Percentiles rank a stretch among this genome's conserved stretches.
Evolutionary conservation across 768 basidiomycete species (phyloP).

Genomic region (Naganishia randhawae): DNA sequence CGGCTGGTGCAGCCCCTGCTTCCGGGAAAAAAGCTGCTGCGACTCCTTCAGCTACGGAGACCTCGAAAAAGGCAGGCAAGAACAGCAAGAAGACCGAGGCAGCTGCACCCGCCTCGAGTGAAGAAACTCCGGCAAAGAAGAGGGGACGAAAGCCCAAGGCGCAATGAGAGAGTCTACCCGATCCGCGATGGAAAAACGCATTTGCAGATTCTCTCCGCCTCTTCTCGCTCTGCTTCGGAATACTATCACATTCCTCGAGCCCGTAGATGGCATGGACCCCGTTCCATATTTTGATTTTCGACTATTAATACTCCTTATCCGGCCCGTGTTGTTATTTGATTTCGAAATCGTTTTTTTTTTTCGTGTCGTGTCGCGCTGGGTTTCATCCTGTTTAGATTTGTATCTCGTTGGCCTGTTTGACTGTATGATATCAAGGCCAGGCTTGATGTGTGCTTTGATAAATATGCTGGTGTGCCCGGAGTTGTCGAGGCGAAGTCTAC

Average conservation of each 20-base stretch:
- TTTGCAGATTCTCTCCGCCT: no score
- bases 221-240: no score
- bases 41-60: slow-evolving; percentile 6
- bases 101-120: slow-evolving; percentile 31
- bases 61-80: slow-evolving; percentile 17
- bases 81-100: slow-evolving; percentile 41
- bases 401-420: slow-evolving; percentile 7
- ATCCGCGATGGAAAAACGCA: no score
- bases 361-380: slow-evolving; percentile 16
- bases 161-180: neutral
- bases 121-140: slow-evolving; percentile 36
- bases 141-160: slow-evolving; percentile 37
- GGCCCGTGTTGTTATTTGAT: slow-evolving; percentile 12
- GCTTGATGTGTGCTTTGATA: neutral
- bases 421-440: neutral
- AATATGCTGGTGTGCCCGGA: neutral
- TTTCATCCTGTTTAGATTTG: neutral
- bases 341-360: slow-evolving; percentile 18
- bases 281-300: neutral
- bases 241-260: no score
- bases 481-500: neutral
- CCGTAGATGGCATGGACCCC: no score
- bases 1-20: neutral
- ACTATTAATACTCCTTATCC: neutral
- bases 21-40: slow-evolving; percentile 18